Evolutionary conservation across 164 flowering plant species (phyloP).

Genomic region (Berberis vulgaris): DNA sequence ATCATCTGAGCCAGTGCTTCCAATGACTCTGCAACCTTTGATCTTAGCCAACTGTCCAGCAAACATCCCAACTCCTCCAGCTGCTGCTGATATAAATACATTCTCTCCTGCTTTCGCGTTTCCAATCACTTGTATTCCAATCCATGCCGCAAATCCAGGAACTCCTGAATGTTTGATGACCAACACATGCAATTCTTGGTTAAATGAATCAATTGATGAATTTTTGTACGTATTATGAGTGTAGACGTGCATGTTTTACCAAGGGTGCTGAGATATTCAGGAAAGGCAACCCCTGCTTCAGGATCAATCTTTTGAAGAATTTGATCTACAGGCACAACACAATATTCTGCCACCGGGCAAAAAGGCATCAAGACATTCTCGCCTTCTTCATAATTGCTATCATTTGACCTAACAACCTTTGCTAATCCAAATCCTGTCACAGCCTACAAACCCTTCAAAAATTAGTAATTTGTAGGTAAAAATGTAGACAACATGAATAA

Average conservation of each 20-base stretch:
- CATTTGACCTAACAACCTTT: constrained; percentile 26
- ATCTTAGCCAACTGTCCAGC: constrained; percentile 48
- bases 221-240: too few species aligned
- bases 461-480: too few species aligned
- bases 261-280: constrained; percentile 24
- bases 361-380: constrained; percentile 22
- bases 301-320: constrained; percentile 23
- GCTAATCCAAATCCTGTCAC: constrained; percentile 18
- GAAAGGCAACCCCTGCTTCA: constrained; percentile 15
- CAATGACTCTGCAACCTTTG: constrained; percentile 38
- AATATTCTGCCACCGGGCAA: constrained; percentile 28
- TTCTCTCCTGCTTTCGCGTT: constrained; percentile 26
- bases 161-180: constrained; percentile 17
- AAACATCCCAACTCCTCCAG: constrained; percentile 41
- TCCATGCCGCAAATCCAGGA: constrained; percentile 47
- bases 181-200: too few species aligned
- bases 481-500: too few species aligned
- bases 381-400: constrained; percentile 16
- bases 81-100: constrained; percentile 44
- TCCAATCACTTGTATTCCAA: constrained; percentile 28
- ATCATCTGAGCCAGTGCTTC: constrained; percentile 43
- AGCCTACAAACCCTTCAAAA: constrained; percentile 10
- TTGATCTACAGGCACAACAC: constrained; percentile 12
- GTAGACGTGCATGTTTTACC: constrained; percentile 14
- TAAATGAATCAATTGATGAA: too few species aligned